Base-by-base conservation (phyloP, 2,329 filamentous ascomycete genomes). In the Aspergillus neotritici region DNA sequence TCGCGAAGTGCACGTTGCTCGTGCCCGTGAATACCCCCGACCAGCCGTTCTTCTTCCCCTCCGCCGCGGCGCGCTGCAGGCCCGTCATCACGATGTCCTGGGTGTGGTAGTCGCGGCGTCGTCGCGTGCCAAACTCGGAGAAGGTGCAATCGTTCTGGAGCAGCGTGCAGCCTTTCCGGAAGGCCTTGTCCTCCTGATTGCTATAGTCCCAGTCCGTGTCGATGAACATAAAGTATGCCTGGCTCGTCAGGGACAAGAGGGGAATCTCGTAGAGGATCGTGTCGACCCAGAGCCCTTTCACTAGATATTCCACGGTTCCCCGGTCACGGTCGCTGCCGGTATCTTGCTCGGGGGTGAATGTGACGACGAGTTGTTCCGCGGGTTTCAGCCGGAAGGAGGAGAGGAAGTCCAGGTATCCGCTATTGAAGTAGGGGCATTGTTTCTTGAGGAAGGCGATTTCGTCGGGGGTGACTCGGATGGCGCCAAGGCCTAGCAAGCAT, bases 241-340 rank as follows among this genome's bases (percentile, higher is more conserved):
- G 91, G 37, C 89, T 96, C 1, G 91, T 87, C 51, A 98, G 69
- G 3, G 94, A 89, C 14, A 98, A 77, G 15, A 98, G 77, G 0
- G 93, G 93, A 45, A 98, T 96, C 70, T 98, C 93, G 70, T 98
- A 98, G 16, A 98, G 79, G 45, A 98, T 98, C 0, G 93, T 97
- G 54, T 96, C 89, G 7, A 88, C 79, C 93, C 93, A 98, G 42
- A 82, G 74, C 8, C 93, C 93, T 55, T 82, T 82, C 50, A 94
- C 84, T 32, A 80, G 72, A 51, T 97, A 82, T 54, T 84, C 73
- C 38, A 96, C 71, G 46, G 90, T 84, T 34, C 93, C 93, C 34
- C 84, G 56, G 45, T 84, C 81, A 2, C 79, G 72, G 37, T 84
- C 81, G 32, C 74, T 73, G 15, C 79, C 80, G 0, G 79, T 82